Base-by-base conservation (phyloP, 768 basidiomycete species). In the Brasilioporus rufonigricans region DNA sequence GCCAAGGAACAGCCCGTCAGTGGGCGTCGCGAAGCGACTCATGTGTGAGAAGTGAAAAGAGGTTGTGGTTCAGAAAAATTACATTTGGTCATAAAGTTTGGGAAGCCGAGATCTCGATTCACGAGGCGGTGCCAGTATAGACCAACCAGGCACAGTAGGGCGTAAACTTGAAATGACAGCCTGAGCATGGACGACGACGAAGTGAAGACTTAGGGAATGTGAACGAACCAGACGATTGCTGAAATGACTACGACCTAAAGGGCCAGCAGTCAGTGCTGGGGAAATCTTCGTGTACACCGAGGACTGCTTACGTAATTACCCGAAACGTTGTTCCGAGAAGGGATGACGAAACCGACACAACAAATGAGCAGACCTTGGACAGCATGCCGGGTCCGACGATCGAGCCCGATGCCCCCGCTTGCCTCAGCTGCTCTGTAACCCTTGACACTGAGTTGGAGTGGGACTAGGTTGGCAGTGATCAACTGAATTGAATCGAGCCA, bases 281-380 rank as follows among this genome's bases (percentile, higher is more conserved):
- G 27, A 29, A 47, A 52, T 59, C 43, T 13, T 48, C 46, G 21
- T 16, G 23, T 19, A 26, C 1, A 3, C 23, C 19, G 11, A 19
- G 11, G 26, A 39, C 14, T 9, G 21, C 21, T 53, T 50, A 56
- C 48, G 52, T 57, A 55, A 48, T 50, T 40, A 35, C 46, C 29
- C 41, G 53, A 63, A 59, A 60, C 54, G 26, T 31, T 9, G 65
- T 65, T 65, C 67, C 65, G 49, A 48, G 24, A 54, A 50, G 48
- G 50, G 54, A 38, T 49, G 64, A 21, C 51, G 59, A 50, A 54
- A 53, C 55, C 45, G 39, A 36, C 24, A 50, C 43, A 48, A 24
- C 27, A 57, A 47, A 19, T 35, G 24, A 29, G n/a, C 21, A 36
- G 21, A 36, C 13, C n/a, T 58, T 57, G 10, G 18, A 19, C 26